A percentile compares a stretch with the other conserved stretches of the same genome.
phyloP scores from a whole-genome alignment of 1,284 basidiomycete species.

The Ganoderma lucidum region DNA sequence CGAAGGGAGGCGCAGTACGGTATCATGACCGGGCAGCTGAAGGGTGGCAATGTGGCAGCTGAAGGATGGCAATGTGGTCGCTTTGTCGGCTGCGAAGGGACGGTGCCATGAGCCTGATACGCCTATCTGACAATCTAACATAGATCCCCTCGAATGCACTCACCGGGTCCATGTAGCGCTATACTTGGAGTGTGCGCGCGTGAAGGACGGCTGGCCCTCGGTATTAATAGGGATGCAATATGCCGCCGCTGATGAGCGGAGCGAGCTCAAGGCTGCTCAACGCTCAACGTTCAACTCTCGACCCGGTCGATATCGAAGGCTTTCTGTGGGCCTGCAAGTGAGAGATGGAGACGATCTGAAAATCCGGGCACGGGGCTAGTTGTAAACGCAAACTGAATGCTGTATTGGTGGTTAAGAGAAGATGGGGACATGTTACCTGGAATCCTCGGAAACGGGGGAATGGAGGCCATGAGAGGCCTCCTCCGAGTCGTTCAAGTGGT shows the following conservation, averaged over 20 bases:
- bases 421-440: background rate
- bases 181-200: background rate
- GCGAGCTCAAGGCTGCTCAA: background rate
- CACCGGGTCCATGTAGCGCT: background rate
- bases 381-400: background rate
- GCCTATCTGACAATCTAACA: slow-evolving; percentile 17
- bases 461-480: background rate
- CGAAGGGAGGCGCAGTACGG: slow-evolving; percentile 15
- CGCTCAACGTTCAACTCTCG: too few relatives aligned
- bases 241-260: background rate
- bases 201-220: background rate
- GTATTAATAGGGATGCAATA: background rate
- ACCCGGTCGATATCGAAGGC: background rate
- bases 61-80: slow-evolving; percentile 14
- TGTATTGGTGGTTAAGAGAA: background rate
- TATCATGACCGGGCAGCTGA: slow-evolving; percentile 11
- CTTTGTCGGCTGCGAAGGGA: slow-evolving; percentile 22
- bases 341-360: background rate
- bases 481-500: background rate
- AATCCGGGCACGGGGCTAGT: background rate
- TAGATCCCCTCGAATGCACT: background rate
- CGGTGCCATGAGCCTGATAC: slow-evolving; percentile 18
- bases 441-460: background rate
- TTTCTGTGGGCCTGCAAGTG: background rate
- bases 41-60: slow-evolving; percentile 15